Base-by-base conservation (phyloP, 305 asterid genomes). In the Petunia hybrid region DNA sequence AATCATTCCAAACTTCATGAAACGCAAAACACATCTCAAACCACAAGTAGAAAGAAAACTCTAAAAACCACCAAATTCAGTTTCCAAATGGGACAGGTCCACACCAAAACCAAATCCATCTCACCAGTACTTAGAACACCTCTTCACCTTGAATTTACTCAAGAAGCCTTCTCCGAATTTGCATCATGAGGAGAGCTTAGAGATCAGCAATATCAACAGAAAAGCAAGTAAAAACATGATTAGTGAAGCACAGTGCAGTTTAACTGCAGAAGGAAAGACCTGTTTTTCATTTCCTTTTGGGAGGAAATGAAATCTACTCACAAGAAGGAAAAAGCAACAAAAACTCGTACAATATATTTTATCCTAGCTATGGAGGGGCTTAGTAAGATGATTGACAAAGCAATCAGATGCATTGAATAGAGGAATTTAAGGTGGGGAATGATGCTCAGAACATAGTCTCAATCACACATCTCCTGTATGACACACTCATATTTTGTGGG, bases 131-230 rank as follows among this genome's bases (percentile, higher is more conserved):
- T 73, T 22, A 22, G 53, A 71, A 57, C 48, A 79, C 41, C 74
- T 70, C 60, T 36, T n/a, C 46, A 64, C 51, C 86, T 64, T 66
- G 63, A 82, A 76, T 69, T 81, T 75, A 80, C 87, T 88, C 85
- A 89, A 81, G 87, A 85, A 77, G 87, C 69, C 85, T 88, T 91
- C 83, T 87, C 93, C 83, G 65, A 41, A 84, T 87, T 93, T 91
- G 88, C 86, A 83, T 40, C 68, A 80, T 4, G 60, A 43, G 83
- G 41, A 83, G 12, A 64, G 71, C 75, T 57, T 57, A 80, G 7
- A 2, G 36, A 73, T 48, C 45, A 46, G 40, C 45, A 35, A 73
- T 35, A 13, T 1, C 35, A 73, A 61, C 14, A 51, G 22, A 71
- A 73, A 1, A 73, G 62, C 0, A 4, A 36, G 14, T 36, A 39